Base-by-base conservation (phyloP, 2,329 filamentous ascomycete species). In the Alternaria sp. region DNA sequence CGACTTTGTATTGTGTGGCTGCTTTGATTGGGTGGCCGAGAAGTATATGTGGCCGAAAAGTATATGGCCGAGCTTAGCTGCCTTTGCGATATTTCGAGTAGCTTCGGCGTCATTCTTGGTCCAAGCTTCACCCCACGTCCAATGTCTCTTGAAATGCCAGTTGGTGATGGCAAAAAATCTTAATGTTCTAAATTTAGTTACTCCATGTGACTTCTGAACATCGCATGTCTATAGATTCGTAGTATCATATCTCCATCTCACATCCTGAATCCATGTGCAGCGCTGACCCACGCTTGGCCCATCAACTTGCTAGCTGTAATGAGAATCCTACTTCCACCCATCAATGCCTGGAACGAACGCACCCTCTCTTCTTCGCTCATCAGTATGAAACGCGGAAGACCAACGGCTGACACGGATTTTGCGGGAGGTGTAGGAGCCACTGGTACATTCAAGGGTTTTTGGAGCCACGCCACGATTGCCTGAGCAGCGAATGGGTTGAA, bases 401-500 rank as follows among this genome's bases (percentile, higher is more conserved):
- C 86, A 62, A 69, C 58, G 67, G 68, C 61, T 2, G 54, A 36
- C 4, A 70, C 44, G 4, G 39, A 47, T n/a, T 48, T 42, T 1
- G 42, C 32, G 12, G 18, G 14, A 3, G 43, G 32, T 9, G 38
- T 32, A 7, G 54, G 14, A 12, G 65, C 55, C 22, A 68, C 24
- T 3, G 55, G 28, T 7, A 70, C 44, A 4, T 63, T 38, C 9
- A 63, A 44, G 1, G 69, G 65, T 7, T 65, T 42, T 42, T 73
- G 75, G 52, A 78, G 69, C 4, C 75, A 73, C 1, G 78, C 79
- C 34, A 91, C 77, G 2, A 92, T 80, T 9, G 82, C 81, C 72
- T 93, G 90, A 3, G 91, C 91, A 3, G 90, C 90, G 72, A 87
- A 92, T 0, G 86, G 84, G 75, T 94, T 93, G 72, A 93, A 75